A percentile compares a stretch with the other conserved stretches of the same genome.
Conservation (phyloP, 164 flowering plant genomes). For the Tinospora cordifolia region DNA sequence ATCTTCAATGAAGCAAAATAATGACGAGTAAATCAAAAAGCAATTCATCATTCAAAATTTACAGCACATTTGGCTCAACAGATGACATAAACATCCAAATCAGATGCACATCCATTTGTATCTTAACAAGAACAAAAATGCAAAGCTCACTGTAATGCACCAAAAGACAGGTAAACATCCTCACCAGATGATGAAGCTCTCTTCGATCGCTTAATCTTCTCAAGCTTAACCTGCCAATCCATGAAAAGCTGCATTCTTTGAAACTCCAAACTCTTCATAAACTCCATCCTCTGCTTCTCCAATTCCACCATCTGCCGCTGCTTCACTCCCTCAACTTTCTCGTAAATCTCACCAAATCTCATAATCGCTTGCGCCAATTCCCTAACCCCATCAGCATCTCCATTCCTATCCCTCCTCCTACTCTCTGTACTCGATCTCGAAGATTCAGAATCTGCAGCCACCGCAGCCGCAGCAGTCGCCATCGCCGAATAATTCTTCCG, state of each 20-base stretch:
- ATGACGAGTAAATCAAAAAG: not conserved
- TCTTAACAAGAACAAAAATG: not conserved
- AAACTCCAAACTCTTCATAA: conserved; percentile 63
- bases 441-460: conserved; percentile 25
- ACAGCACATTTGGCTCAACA: not conserved
- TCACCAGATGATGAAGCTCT: conserved; percentile 40
- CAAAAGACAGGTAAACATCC: conserved; percentile 11
- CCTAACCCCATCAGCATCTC: conserved; percentile 37
- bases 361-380: conserved; percentile 59
- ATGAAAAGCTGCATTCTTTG: conserved; percentile 78
- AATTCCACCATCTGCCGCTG: conserved; percentile 67
- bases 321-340: conserved; percentile 70
- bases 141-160: not conserved
- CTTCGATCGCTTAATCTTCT: conserved; percentile 61
- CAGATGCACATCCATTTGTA: not conserved
- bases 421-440: conserved; percentile 28
- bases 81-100: not conserved
- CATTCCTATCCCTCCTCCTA: conserved; percentile 21
- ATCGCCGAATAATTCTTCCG: conserved; percentile 50
- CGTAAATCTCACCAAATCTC: conserved; percentile 65
- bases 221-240: conserved; percentile 78
- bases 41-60: not conserved
- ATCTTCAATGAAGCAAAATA: not conserved
- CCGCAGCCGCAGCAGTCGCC: conserved; percentile 52
- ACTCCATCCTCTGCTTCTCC: conserved; percentile 85